phyloP scores from a whole-genome alignment of 2,329 filamentous ascomycete species.

The Exophiala sp. region DNA sequence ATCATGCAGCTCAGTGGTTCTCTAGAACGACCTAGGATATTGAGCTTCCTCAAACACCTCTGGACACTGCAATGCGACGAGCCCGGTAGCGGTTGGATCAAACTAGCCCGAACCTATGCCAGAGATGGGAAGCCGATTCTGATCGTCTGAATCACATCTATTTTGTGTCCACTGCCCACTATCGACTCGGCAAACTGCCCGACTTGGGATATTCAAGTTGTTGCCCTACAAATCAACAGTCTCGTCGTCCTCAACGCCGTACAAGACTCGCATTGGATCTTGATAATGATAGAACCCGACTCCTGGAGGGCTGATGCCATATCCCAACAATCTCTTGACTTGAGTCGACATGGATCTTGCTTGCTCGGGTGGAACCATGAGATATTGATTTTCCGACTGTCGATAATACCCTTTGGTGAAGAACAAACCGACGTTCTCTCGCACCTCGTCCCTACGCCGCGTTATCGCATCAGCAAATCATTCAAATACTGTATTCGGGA shows the following conservation, averaged over 20 bases:
- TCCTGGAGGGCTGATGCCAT: slow-evolving; percentile 26
- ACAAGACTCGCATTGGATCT: slow-evolving; percentile 27
- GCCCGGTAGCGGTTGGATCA: slow-evolving; percentile 9
- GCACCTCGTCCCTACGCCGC: slow-evolving; percentile 22
- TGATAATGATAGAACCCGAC: slow-evolving; percentile 28
- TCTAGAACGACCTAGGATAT: slow-evolving; percentile 1
- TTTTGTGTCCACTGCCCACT: too few species aligned
- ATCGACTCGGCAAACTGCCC: too few species aligned
- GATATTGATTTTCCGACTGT: slow-evolving; percentile 31
- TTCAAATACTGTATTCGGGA: too few species aligned
- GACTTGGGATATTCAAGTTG: too few species aligned
- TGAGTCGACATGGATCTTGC: slow-evolving; percentile 24
- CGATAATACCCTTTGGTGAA: slow-evolving; percentile 23
- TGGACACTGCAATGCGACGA: neutral
- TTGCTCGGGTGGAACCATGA: slow-evolving; percentile 27
- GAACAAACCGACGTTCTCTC: slow-evolving; percentile 24
- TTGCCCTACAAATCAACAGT: slow-evolving; percentile 33
- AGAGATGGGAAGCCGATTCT: slow-evolving; percentile 12
- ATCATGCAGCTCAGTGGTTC: slow-evolving; percentile 15
- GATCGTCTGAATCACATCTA: slow-evolving; percentile 17
- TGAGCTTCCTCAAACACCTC: slow-evolving; percentile 25
- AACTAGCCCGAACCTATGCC: slow-evolving; percentile 17
- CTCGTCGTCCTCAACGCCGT: slow-evolving; percentile 32
- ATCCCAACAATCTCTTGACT: slow-evolving; percentile 29
- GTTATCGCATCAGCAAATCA: too few species aligned